Conservation (phyloP, 495 filamentous ascomycete species). For the Penicillium subrubescens region DNA sequence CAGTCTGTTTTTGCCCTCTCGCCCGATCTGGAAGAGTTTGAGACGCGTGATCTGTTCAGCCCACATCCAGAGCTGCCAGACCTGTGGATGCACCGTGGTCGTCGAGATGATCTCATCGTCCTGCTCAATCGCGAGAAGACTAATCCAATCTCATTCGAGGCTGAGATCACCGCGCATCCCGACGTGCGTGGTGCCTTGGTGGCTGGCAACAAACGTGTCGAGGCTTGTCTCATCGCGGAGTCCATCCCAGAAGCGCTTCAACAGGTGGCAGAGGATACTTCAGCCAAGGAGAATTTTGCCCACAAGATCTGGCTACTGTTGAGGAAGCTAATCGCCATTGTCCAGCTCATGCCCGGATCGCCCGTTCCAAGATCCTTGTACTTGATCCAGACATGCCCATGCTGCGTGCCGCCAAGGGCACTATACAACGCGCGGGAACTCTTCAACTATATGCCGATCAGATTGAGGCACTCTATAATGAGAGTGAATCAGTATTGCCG, state of each 20-base stretch:
- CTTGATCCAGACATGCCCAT: not conserved
- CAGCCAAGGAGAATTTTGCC: constrained; percentile 15
- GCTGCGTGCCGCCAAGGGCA: not conserved
- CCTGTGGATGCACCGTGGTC: constrained; percentile 32
- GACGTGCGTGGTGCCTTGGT: constrained; percentile 31
- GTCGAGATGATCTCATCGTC: constrained; percentile 43
- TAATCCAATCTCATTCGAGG: constrained; percentile 40
- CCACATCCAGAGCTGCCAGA: constrained; percentile 30
- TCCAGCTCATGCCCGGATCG: not conserved
- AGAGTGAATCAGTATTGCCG: not conserved
- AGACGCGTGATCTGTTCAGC: constrained; percentile 57
- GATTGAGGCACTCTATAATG: not conserved
- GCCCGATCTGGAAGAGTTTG: constrained; percentile 53
- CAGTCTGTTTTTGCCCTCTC: constrained; percentile 16
- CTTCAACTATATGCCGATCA: not conserved
- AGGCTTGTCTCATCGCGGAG: constrained; percentile 38
- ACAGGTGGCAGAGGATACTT: not conserved
- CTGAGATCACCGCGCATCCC: constrained; percentile 21
- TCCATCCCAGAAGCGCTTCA: not conserved
- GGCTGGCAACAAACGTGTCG: constrained; percentile 31
- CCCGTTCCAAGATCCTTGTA: not conserved
- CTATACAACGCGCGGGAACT: not conserved
- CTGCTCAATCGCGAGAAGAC: constrained; percentile 44
- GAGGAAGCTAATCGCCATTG: constrained; percentile 14
- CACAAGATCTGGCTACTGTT: constrained; percentile 41